Evolutionary conservation across 805 yeast species (phyloP), one percentile per base, ranked within the genome.

Genomic region (Ogataea salicorniae): DNA sequence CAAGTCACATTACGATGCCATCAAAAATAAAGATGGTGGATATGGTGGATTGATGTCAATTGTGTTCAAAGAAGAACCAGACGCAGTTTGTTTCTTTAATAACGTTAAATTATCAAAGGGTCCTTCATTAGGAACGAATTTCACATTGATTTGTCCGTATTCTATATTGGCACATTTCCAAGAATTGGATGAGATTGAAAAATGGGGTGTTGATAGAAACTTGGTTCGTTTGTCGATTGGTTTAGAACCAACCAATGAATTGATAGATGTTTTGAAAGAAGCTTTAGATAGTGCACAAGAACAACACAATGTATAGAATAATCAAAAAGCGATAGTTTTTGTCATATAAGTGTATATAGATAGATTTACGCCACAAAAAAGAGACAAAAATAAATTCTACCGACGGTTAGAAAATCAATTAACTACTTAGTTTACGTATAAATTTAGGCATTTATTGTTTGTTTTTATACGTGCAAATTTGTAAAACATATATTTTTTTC

Each of bases 81-180:
- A 78, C 54, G 95, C 96, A 0, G 73, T 75, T 36, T 70, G 70
- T n/a, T 91, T 90, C 64, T 91, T 85, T 69, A 81, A 91, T 65
- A 73, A 79, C 6, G 76, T 81, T 35, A 70, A 75, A 42, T 67
- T 86, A 51, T 85, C 88, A 50, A 91, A 91, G 68, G 96, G 97
- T 2, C 97, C 97, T 3, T 84, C 94, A 15, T 74, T 90, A 55
- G 97, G 97, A 13, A 88, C 96, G 0, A 90, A 87, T 67, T 87
- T 88, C 69, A 84, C 95, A 0, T 71, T 90, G 56, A 90, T 90
- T 5, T 90, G 95, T 62, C 97, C 97, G 8, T 91, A 91, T 66
- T 77, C 96, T 6, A 78, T 91, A 41, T 72, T 91, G 49, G 96
- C 96, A 3, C 96, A 90, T 64, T 88, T 81, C 64, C 75, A 73